Conservation (phyloP, 495 filamentous ascomycete species). For the Aspergillus carlsbadensis region DNA sequence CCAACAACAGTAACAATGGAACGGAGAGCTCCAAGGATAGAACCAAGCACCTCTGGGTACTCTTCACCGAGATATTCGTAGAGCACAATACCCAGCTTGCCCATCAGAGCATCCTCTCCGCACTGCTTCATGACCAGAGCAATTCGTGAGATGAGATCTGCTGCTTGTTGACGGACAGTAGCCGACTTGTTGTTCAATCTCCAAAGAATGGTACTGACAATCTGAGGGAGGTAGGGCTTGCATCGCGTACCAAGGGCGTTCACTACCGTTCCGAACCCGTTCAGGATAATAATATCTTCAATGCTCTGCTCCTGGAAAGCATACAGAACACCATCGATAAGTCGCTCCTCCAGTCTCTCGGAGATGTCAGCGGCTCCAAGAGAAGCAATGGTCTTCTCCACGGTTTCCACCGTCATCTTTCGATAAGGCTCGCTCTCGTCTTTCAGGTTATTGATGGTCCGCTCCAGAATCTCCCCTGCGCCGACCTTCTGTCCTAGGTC, state of each 20-base stretch:
- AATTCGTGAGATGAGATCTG: constrained; percentile 94
- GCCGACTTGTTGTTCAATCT: constrained; percentile 95
- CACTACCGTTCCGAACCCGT: constrained; percentile 98
- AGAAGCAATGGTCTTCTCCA: constrained; percentile 91
- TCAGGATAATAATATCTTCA: constrained; percentile 93
- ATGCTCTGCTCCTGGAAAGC: constrained; percentile 99
- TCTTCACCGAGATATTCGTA: constrained; percentile 99
- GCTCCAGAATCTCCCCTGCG: constrained; percentile 89
- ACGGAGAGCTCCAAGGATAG: constrained; percentile 90
- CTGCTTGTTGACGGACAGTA: constrained; percentile 94
- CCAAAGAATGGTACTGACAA: constrained; percentile 96
- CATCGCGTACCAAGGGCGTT: constrained; percentile 91
- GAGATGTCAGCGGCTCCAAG: constrained; percentile 93
- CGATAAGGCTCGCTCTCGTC: constrained; percentile 98
- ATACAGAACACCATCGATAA: constrained; percentile 95
- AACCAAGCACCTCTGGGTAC: constrained; percentile 96
- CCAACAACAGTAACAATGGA: constrained; percentile 98
- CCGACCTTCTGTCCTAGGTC: constrained; percentile 97
- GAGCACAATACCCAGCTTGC: constrained; percentile 91
- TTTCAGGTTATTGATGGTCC: constrained; percentile 91
- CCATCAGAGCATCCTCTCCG: constrained; percentile 92
- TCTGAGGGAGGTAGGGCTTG: constrained; percentile 96
- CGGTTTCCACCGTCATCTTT: constrained; percentile 98
- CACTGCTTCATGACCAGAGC: constrained; percentile 99
- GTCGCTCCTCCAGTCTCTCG: constrained; percentile 83